These are phyloP conservation scores for Moesziomyces sp. DNA, from an alignment of 1,284 basidiomycete species.

Conservation along the genomic window DNA sequence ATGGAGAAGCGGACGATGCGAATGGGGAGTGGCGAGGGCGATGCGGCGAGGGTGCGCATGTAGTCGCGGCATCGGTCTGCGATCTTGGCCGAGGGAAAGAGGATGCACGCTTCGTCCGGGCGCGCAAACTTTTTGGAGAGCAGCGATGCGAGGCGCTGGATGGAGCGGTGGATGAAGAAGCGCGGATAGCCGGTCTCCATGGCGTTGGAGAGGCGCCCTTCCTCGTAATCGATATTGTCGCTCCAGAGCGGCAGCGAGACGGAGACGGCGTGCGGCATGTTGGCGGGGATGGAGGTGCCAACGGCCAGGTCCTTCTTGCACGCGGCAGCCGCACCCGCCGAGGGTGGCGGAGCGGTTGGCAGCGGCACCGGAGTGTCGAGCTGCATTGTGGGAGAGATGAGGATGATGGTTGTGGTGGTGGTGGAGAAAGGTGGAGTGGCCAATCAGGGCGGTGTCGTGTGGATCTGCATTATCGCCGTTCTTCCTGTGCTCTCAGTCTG, in stretches of 20 bases:
- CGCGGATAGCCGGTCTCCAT: conserved; percentile 97
- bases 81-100: conserved; percentile 56
- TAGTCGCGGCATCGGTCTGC: conserved; percentile 62
- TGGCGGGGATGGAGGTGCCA: conserved; percentile 66
- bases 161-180: conserved; percentile 91
- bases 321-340: conserved; percentile 10
- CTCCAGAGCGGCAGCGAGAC: conserved; percentile 96
- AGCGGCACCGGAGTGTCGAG: conserved; percentile 19
- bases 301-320: conserved; percentile 45
- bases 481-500: no score
- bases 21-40: conserved; percentile 26
- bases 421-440: no score
- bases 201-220: conserved; percentile 81
- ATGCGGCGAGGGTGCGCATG: conserved; percentile 45
- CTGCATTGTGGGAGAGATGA: conserved; percentile 15
- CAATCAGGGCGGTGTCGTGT: no score
- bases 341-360: conserved; percentile 13
- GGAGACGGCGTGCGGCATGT: conserved; percentile 83
- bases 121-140: conserved; percentile 52
- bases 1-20: conserved; percentile 59
- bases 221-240: conserved; percentile 93
- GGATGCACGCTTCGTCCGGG: conserved; percentile 52
- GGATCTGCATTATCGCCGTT: no score
- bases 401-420: not conserved
- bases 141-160: conserved; percentile 73